Evolutionary conservation across 306 rosid genomes (phyloP).

Genomic region (Heteromeles arbutifolia): DNA sequence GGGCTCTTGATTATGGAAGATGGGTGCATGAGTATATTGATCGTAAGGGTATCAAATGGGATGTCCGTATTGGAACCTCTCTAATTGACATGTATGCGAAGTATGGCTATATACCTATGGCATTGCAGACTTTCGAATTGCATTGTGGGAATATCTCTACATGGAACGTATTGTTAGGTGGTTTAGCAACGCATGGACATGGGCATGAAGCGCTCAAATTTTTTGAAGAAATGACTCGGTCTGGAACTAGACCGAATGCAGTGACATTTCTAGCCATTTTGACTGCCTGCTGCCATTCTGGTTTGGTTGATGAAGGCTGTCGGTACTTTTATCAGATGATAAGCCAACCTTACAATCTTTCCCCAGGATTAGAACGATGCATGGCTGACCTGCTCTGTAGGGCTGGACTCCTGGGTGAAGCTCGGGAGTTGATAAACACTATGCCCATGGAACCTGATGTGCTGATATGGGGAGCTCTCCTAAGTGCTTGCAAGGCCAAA

Average conservation of each 20-base stretch:
- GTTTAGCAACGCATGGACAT: conserved; percentile 62
- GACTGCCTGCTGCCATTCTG: conserved; percentile 78
- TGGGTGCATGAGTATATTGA: conserved; percentile 73
- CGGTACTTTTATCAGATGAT: conserved; percentile 45
- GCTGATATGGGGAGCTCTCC: conserved; percentile 65
- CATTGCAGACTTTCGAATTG: conserved; percentile 41
- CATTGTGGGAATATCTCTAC: conserved; percentile 52
- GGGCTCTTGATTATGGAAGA: conserved; percentile 59
- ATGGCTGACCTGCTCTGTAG: conserved; percentile 72
- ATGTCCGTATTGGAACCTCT: conserved; percentile 59
- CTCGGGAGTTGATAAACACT: conserved; percentile 49
- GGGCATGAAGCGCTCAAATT: conserved; percentile 46
- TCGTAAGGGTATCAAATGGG: conserved; percentile 48
- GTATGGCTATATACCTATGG: conserved; percentile 61
- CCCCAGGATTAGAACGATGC: conserved; percentile 66
- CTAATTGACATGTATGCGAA: conserved; percentile 79
- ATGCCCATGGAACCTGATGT: conserved; percentile 85
- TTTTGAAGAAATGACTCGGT: conserved; percentile 48
- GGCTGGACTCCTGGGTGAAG: conserved; percentile 65
- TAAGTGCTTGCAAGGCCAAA: conserved; percentile 45
- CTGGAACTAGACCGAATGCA: conserved; percentile 54
- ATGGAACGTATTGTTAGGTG: conserved; percentile 69
- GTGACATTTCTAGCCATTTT: conserved; percentile 68
- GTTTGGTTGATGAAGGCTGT: conserved; percentile 65
- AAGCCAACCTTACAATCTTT: conserved; percentile 34